phyloP scores from a whole-genome alignment of 768 basidiomycete species.

The Tulasnella sp. region DNA sequence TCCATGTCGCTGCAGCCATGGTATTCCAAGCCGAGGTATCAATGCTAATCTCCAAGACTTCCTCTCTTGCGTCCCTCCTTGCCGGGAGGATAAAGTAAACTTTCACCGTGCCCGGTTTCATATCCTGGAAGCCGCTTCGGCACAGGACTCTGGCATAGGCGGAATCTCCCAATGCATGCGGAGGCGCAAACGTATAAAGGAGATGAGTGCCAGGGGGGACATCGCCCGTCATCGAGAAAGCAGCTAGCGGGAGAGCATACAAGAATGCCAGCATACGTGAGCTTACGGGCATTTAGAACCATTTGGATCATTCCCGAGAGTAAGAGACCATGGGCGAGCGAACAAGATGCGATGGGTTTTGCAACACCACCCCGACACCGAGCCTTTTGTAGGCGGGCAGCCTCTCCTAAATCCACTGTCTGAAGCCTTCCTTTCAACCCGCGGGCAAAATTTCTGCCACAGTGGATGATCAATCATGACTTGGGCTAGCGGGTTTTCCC shows the following conservation, averaged over 20 bases:
- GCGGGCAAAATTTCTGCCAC: not conserved
- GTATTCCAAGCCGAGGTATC: not conserved
- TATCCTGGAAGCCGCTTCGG: conserved; percentile 4
- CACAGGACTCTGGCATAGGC: not conserved
- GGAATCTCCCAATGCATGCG: not conserved
- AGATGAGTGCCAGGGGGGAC: not conserved
- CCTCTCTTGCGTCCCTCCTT: not conserved
- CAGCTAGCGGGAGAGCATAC: not conserved
- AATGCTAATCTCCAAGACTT: conserved; percentile 12
- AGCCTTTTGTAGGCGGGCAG: not conserved
- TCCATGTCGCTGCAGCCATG: not conserved
- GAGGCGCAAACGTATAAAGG: conserved; percentile 12
- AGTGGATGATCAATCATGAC: not conserved
- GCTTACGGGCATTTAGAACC: conserved; percentile 1
- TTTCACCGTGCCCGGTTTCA: not conserved
- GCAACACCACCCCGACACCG: not conserved
- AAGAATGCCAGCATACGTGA: conserved; percentile 15
- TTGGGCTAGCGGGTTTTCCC: not conserved
- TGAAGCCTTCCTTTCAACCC: not conserved
- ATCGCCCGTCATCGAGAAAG: conserved; percentile 12
- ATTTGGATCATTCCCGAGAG: not conserved
- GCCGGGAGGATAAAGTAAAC: conserved; percentile 13
- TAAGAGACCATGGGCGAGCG: not conserved
- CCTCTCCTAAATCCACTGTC: not conserved
- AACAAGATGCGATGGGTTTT: not conserved